A percentile compares a stretch with the other conserved stretches of the same genome.
phyloP scores from a whole-genome alignment of 495 filamentous ascomycete species.

The Penicillium subrubescens region DNA sequence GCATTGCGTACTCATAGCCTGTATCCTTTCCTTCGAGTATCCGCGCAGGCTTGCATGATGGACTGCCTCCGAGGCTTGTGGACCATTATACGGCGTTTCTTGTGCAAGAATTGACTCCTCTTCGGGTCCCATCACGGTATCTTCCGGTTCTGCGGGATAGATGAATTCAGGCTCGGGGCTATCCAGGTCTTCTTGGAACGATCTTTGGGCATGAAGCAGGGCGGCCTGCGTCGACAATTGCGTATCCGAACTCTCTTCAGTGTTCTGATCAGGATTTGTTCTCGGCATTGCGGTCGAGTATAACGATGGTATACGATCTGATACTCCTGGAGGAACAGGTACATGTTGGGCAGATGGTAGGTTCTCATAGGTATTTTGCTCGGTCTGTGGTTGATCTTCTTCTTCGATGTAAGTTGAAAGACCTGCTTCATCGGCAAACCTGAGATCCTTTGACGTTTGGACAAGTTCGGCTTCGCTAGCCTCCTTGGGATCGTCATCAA shows the following conservation, averaged over 20 bases:
- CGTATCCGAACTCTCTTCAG: slow-evolving; percentile 32
- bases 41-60: slow-evolving; percentile 2
- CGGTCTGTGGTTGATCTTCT: slow-evolving; percentile 6
- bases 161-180: slow-evolving; percentile 28
- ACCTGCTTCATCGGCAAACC: slow-evolving; percentile 19
- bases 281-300: slow-evolving; percentile 40
- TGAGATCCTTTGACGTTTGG: slow-evolving; percentile 20
- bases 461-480: background rate
- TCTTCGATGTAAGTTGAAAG: slow-evolving; percentile 7
- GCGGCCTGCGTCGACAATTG: slow-evolving; percentile 54
- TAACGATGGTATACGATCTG: slow-evolving; percentile 42
- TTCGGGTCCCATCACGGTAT: slow-evolving; percentile 12
- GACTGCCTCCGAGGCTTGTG: slow-evolving; percentile 18
- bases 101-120: slow-evolving; percentile 26
- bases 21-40: slow-evolving; percentile 19
- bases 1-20: slow-evolving; percentile 51
- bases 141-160: slow-evolving; percentile 17
- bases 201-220: slow-evolving; percentile 47
- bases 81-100: slow-evolving; percentile 39
- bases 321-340: slow-evolving; percentile 26
- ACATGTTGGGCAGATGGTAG: slow-evolving; percentile 45
- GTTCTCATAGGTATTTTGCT: slow-evolving; percentile 34
- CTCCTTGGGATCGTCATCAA: background rate
- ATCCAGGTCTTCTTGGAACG: slow-evolving; percentile 49
- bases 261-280: slow-evolving; percentile 18